Base-by-base conservation (phyloP, 2,329 filamentous ascomycete genomes). In the Fusarium decemcellulare region DNA sequence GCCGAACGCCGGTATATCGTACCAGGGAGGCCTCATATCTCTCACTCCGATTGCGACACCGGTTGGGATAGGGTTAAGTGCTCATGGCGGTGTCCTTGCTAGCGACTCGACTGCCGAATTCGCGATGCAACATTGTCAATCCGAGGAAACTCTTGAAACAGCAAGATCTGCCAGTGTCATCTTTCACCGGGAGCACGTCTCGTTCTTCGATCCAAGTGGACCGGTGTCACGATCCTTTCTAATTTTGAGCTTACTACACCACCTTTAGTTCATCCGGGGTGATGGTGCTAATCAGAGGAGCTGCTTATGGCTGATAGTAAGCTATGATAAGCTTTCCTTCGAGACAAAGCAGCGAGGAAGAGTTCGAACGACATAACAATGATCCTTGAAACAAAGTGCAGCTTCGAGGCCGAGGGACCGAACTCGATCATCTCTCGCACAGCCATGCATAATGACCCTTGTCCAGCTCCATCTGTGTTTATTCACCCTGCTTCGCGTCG, bases 1-100 rank as follows among this genome's bases (percentile, higher is more conserved):
- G 42, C 44, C 60, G 43, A 54, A 44, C 32, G 11, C 48, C 57
- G 51, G 47, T 23, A 12, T 46, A 57, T 43, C 43, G 29, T 37
- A 34, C 29, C 27, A 51, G 54, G 27, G 62, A 57, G 51, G 51
- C 55, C 51, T 59, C 54, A 43, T n/a, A 8, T 42, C 39, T 53
- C 43, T 27, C 9, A 63, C 29, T 16, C 37, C 34, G 42, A 57
- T 36, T 18, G 37, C 34, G 18, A 32, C 29, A 18, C 46, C 15
- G 47, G 36, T 23, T 16, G 23, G 36, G 18, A 51, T 37, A 8
- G 36, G 48, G 6, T n/a, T 37, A n/a, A 16, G 34, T 52, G 55
- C 44, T 18, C 44, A 51, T 58, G 55, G 55, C 55, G 36, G 46
- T 52, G 56, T 51, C 37, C 39, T 34, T 16, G 15, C 10, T 16